Base-by-base conservation (phyloP, 2,329 filamentous ascomycete genomes). In the Botryotinia convoluta region DNA sequence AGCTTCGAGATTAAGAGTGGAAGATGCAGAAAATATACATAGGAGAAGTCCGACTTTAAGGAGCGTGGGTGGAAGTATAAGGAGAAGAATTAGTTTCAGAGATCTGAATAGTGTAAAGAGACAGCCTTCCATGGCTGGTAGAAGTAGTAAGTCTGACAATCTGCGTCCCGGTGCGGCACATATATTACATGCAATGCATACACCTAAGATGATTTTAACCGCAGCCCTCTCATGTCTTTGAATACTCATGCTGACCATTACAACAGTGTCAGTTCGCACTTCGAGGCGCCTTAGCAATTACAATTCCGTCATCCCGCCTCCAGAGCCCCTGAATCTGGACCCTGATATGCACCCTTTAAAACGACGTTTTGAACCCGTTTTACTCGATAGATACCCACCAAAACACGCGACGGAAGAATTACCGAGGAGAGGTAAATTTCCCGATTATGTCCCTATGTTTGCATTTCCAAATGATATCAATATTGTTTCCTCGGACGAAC, bases 81-180 rank as follows among this genome's bases (percentile, higher is more conserved):
- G 95, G 76, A 90, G 96, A 82, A 93, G 96, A 79, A 92, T 99
- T 83, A 97, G 95, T 79, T 94, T 95, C 82, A 89, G 91, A 78
- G 96, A 98, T 79, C 97, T 98, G 93, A 97, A 92, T 83, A 98
- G 95, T 84, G 88, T 93, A 85, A 95, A 95, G 85, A 91, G 94
- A 82, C 93, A 96, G 79, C 91, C 94, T 69, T 92, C 90, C 39
- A 86, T 91, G 77, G 89, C 77, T 2, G 77, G 90, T 76, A 91
- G 93, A 83, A 88, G 92, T 84, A 88, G 92, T 93, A 86, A 86
- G 91, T 86, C 62, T 68, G 48, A 60, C 70, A 39, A n/a, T 68
- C 8, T 45, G 48, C 39, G 18, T 39, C 10, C 8, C 48, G 57
- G 37, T 48, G 32, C 32, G 48, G 64, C 64, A 68, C 64, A 32